Base-by-base conservation (phyloP, 2,329 filamentous ascomycete species). In the Calonectria pseudoreteaudii region DNA sequence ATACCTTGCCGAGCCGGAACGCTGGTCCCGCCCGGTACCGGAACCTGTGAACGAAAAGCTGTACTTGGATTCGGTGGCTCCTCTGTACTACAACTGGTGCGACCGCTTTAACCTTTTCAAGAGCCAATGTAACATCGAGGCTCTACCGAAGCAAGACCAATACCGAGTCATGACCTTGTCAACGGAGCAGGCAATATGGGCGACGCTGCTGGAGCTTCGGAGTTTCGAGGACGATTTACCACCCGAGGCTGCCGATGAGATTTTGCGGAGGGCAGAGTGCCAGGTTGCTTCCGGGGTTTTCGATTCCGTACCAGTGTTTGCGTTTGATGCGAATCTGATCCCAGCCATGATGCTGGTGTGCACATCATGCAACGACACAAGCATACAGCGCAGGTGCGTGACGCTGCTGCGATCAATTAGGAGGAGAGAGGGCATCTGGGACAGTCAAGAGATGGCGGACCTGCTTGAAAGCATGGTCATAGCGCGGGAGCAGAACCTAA, bases 401-500 rank as follows among this genome's bases (percentile, higher is more conserved):
- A 18, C 6, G 20, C 13, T 80, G 6, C 30, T 80, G 8, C 74
- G 71, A 1, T 70, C 71, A 0, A 60, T 78, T 3, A 56, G 72
- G 13, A 50, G 77, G 14, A 62, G 78, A 14, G 79, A 80, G 30
- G 77, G 79, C 0, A 69, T 80, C 0, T 80, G 78, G 77, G 79
- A 80, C 36, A 80, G 77, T 44, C 71, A 72, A 53, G 78, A 80
- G 7, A 69, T 80, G 23, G 75, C 72, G 0, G 67, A 71, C 30
- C 69, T 78, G 28, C 18, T 75, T 4, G 76, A 77, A 28, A 66
- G 78, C 49, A 58, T 74, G 66, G 49, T 77, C 5, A 68, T 52
- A 18, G 70, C 76, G 13, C 47, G 71, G 30, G 71, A 73, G 41
- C 47, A 65, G 20, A 58, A 50, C 20, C 58, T 73, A 2, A 30